Evolutionary conservation across 2,329 filamentous ascomycete species (phyloP), one percentile per base, ranked within the genome.

Genomic region (Claviceps sp.): DNA sequence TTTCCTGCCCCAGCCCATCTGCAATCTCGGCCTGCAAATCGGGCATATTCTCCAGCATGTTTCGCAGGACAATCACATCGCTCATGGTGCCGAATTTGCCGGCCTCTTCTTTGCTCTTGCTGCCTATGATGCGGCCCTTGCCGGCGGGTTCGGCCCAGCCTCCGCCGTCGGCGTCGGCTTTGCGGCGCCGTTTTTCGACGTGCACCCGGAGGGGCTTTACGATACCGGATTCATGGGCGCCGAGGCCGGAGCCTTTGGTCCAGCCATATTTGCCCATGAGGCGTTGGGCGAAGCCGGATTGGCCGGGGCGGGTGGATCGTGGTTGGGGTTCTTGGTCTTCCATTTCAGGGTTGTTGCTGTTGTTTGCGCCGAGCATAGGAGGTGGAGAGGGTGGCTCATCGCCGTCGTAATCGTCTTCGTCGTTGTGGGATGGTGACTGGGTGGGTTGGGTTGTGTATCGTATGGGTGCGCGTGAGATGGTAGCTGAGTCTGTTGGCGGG

Each of bases 211-310:
- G 73, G 4, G 90, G 87, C 22, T 89, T 87, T 51, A 88, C 76
- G 60, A 98, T 96, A 55, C 93, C 93, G 24, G 82, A 81, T 37
- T 81, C 82, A 56, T 84, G 79, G 16, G 88, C 89, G 58, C 93
- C 93, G 4, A 98, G 80, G 19, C 93, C 93, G 56, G 84, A 78
- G 24, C 93, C 93, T 62, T 90, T 85, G 39, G 82, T 84, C 87
- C 90, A 97, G 52, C 93, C 93, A 69, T 95, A 93, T 65, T 96
- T 97, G 55, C 81, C 79, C 81, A 98, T 89, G 52, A 97, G 78
- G 38, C 89, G 85, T 58, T 89, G 81, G 0, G 89, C 93, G 66
- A 95, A 95, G 50, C 84, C 87, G 57, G 82, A 79, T 66, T 95
- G 87, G 16, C 89, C 88, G 0, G 89, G 89, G 2, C 83, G 81